Base-by-base conservation (phyloP, 192 early-diverging fungal genomes). In the Backusella macrospora region DNA sequence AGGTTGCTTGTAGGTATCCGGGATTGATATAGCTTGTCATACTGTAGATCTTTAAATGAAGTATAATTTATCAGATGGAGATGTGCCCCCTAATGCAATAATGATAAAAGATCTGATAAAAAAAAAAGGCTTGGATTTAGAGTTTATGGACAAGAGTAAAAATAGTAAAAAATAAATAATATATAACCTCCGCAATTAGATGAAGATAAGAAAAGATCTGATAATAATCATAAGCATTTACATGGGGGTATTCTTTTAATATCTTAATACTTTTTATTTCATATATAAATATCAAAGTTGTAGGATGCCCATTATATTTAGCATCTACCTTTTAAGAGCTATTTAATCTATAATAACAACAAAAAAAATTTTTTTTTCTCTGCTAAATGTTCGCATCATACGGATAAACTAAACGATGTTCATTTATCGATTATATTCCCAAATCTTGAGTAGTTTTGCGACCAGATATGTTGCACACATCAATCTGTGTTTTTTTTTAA, bases 61-160 rank as follows among this genome's bases (percentile, higher is more conserved):
- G 21, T 26, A 12, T 26, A 59, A 59, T 9, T 59, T 59, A 59
- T 59, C 52, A 59, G 52, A 59, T 59, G 52, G 52, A 59, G 52
- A 59, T 26, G 52, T 1, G 29, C 29, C 29, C 29, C 29, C 29
- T 59, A 26, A 18, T 59, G 26, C 26, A 59, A 59, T 23, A 26
- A 23, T 26, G 52, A 55, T 55, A 23, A 55, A 55, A 55, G 21
- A 55, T 55, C 52, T 55, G 52, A 55, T 55, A 55, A 55, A 3
- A n/a, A n/a, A n/a, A n/a, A n/a, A n/a, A n/a, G n/a, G n/a, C 1
- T 49, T 49, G n/a, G 10, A 55, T 10, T 21, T 55, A 55, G 21
- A 55, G 52, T 55, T 55, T 55, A 46, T 16, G 18, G 52, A 55
- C 52, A 55, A 55, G 23, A 55, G 23, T 9, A 52, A 52, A 42